Conservation (phyloP, 805 yeast species). For the Scheffersomyces stipitis region DNA sequence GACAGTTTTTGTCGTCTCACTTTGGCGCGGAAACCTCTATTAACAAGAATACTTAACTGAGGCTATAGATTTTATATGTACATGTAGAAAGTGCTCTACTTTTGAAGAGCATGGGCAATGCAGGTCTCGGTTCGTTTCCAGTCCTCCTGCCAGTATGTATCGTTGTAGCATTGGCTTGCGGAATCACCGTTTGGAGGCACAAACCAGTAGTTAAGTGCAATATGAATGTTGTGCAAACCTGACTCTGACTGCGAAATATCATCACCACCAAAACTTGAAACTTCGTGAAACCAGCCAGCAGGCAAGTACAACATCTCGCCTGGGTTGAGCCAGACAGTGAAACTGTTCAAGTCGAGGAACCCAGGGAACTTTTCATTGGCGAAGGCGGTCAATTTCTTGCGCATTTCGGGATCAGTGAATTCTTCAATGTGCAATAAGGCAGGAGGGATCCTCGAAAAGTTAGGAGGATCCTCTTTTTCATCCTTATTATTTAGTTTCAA, state of each 20-base stretch:
- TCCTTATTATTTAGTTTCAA: constrained; percentile 20
- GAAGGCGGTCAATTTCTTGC: constrained; percentile 28
- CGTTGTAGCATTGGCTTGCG: constrained; percentile 40
- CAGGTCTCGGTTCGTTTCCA: constrained; percentile 42
- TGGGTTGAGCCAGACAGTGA: constrained; percentile 50
- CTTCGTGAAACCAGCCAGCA: constrained; percentile 84
- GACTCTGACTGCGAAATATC: constrained; percentile 12
- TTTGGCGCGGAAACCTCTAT: too few species aligned
- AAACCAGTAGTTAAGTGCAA: constrained; percentile 76
- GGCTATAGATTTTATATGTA: too few species aligned
- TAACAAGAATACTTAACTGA: too few species aligned
- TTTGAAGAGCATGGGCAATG: too few species aligned
- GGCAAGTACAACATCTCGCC: constrained; percentile 73
- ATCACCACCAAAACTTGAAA: constrained; percentile 55
- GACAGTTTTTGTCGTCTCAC: too few species aligned
- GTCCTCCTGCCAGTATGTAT: constrained; percentile 55
- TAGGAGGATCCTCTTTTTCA: constrained; percentile 58
- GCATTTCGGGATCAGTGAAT: constrained; percentile 27
- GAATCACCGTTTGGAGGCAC: constrained; percentile 54
- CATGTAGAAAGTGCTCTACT: too few species aligned
- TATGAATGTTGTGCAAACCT: constrained; percentile 37
- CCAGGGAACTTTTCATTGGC: constrained; percentile 50
- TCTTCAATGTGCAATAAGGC: constrained; percentile 60
- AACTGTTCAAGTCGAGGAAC: constrained; percentile 39
- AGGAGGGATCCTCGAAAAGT: constrained; percentile 66